phyloP scores from a whole-genome alignment of 2,329 filamentous ascomycete species.

The Curvularia verruculosa region DNA sequence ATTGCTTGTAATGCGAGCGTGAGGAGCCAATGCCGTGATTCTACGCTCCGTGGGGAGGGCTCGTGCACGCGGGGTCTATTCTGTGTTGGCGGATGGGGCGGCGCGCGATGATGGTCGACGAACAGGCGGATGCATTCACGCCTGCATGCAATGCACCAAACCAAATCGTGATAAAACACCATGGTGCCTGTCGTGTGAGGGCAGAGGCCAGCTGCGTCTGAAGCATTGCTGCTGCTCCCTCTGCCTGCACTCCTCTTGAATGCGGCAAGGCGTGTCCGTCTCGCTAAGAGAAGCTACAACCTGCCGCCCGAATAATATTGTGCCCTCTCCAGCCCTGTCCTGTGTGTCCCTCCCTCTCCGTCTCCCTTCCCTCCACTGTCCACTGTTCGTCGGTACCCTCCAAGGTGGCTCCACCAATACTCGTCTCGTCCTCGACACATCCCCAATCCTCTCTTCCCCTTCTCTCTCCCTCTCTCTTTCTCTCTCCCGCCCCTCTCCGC shows the following conservation, averaged over 20 bases:
- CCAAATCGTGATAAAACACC: no score
- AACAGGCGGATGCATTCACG: conserved; percentile 16
- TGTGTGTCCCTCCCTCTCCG: conserved; percentile 19
- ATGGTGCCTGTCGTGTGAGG: conserved; percentile 17
- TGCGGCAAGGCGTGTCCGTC: conserved; percentile 37
- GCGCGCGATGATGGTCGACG: conserved; percentile 12
- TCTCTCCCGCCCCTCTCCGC: conserved; percentile 28
- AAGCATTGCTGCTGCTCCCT: conserved; percentile 15
- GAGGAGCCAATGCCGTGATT: conserved; percentile 3
- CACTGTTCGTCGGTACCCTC: no score
- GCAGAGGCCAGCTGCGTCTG: conserved; percentile 12
- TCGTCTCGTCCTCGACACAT: conserved; percentile 19
- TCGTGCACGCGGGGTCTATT: conserved; percentile 28
- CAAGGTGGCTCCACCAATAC: conserved; percentile 21
- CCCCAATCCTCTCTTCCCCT: conserved; percentile 17
- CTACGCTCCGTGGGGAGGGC: conserved; percentile 22
- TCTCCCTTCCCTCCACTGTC: conserved; percentile 33
- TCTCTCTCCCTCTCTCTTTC: conserved; percentile 23
- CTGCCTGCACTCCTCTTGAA: conserved; percentile 26
- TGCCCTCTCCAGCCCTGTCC: conserved; percentile 8
- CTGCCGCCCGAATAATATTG: conserved; percentile 31
- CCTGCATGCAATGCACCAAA: conserved; percentile 17
- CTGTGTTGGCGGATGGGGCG: conserved; percentile 20
- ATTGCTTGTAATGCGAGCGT: no score
- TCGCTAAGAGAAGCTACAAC: conserved; percentile 41